Evolutionary conservation across 192 early-diverging fungal genomes (phyloP).

Genomic region (Paraglomus occultum): DNA sequence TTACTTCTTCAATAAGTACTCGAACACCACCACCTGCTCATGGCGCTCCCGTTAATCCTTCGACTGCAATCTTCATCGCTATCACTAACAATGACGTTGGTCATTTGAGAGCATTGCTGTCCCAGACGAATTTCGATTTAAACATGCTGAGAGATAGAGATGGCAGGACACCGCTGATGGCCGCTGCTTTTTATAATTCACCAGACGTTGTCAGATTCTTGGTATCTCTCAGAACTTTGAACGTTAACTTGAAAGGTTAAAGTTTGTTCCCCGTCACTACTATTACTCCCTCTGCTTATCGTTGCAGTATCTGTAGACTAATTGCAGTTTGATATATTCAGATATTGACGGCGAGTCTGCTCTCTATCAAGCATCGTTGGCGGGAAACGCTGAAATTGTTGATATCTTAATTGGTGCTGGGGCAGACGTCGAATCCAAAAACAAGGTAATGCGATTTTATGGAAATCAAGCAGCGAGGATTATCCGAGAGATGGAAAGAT

Average conservation of each 20-base stretch:
- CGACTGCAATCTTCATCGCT: conserved; percentile 38
- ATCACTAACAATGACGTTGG: conserved; percentile 40
- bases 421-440: conserved; percentile 34
- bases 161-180: conserved; percentile 45
- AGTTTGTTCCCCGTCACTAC: neutral
- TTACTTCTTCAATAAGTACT: conserved; percentile 30
- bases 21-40: conserved; percentile 20
- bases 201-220: conserved; percentile 35
- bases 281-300: neutral
- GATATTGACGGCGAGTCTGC: conserved; percentile 46
- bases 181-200: conserved; percentile 41
- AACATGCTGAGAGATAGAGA: conserved; percentile 39
- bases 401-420: conserved; percentile 38
- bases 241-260: conserved; percentile 38
- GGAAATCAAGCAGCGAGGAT: too few species aligned
- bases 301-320: neutral
- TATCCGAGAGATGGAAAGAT: too few species aligned
- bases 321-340: conserved; percentile 21
- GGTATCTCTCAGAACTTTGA: conserved; percentile 22
- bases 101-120: conserved; percentile 38
- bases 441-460: conserved; percentile 35
- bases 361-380: conserved; percentile 41
- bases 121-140: conserved; percentile 32
- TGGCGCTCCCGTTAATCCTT: conserved; percentile 22
- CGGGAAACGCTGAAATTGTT: conserved; percentile 37